Base-by-base conservation (phyloP, 768 basidiomycete genomes). In the Suillus bovinus region DNA sequence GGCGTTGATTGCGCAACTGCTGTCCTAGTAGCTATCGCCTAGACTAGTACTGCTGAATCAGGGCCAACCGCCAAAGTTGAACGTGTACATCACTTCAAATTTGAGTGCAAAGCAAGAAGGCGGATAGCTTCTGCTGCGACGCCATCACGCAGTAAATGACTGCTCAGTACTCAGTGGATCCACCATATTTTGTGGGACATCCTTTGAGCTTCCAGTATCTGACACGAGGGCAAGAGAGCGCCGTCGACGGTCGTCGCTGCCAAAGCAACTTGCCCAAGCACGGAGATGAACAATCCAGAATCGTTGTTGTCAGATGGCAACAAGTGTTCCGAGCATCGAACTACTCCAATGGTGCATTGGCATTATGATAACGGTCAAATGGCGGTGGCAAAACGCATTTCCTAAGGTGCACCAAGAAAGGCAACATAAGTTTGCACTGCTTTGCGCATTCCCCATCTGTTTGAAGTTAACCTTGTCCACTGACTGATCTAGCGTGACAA, bases 391-490 rank as follows among this genome's bases (percentile, higher is more conserved):
- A 39, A 56, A 56, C 38, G 17, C 27, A 38, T 56, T 56, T 56
- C 55, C 36, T 56, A 39, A 27, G 24, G 20, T 39, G 24, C 36
- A 24, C 55, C 36, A 29, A 56, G 55, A 56, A 56, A 56, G 55
- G 55, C 17, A 56, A 56, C 38, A 20, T 38, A 33, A 20, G 55
- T 24, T 27, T 56, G 55, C 59, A 64, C 63, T 42, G 63, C 66
- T 59, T 29, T 57, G 49, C 59, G 49, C 27, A 50, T 50, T 50
- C 67, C 69, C 68, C 68, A 63, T 65, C 54, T 61, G 36, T 56
- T 60, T 6, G 41, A 61, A 76, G 73, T 68, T 74, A 74, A 74
- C 73, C 73, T 74, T 74, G 73, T 73, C 59, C 59, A 44, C 17
- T 41, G 38, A 58, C 44, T 68, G 68, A 72, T 74, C 68, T 66